Evolutionary conservation across 306 rosid species (phyloP), one percentile per base, ranked within the genome.

Genomic region (Rosa rugosa): DNA sequence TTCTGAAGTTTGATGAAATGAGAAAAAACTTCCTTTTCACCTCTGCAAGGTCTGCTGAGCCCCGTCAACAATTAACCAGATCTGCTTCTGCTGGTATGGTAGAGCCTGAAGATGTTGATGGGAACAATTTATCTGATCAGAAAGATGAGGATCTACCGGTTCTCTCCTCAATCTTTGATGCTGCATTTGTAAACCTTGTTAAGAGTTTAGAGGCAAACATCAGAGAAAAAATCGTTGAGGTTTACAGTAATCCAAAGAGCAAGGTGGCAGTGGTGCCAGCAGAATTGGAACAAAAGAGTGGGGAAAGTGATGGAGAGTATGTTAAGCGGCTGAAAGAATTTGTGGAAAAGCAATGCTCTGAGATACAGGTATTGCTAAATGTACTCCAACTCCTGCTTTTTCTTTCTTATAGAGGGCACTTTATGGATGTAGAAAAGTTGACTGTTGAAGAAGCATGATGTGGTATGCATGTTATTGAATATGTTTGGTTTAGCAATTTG

Each of bases 191-290:
- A 77, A 86, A 70, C 41, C 80, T 86, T 75, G 85, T 90, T 27
- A 87, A 80, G 89, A 86, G 80, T 56, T 71, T 95, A 82, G 98
- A 93, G 83, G 84, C 70, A 73, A 90, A 86, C 79, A 88, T 91
- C 63, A 92, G 98, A 85, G 94, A 91, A 74, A 91, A 87, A 77
- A 86, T 92, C 77, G 94, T 95, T 69, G 90, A 87, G 63, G 88
- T 91, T 63, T 95, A 87, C 82, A 92, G 99, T 80, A 92, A 78
- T 47, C 93, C 96, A 72, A 95, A 93, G 91, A 87, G 83, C 83
- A 83, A 93, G 75, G 94, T 93, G 84, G 91, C 94, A n/a, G 93
- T 90, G 76, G 97, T 93, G 72, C 99, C 99, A 9, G 98, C 94
- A 42, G 98, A 95, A 56, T 71, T 95, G 87, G 99, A 93, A 75